phyloP scores from a whole-genome alignment of 1,284 basidiomycete genomes.

The Gymnopus androsaceus region DNA sequence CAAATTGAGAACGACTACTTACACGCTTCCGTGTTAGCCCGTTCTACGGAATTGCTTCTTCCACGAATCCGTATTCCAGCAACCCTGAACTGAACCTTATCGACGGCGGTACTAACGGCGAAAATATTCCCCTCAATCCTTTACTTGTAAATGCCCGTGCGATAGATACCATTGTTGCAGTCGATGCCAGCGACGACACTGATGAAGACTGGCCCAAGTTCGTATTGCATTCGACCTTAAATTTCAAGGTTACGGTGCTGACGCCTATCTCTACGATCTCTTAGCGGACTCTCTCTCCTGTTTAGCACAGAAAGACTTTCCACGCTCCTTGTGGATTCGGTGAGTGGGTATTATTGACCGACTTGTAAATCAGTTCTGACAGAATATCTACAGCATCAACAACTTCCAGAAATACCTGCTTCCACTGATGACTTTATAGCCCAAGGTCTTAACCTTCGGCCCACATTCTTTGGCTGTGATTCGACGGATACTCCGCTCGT shows the following conservation, averaged over 20 bases:
- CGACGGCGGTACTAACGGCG: conserved; percentile 45
- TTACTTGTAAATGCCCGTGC: conserved; percentile 52
- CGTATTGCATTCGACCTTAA: background rate
- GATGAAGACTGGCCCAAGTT: background rate
- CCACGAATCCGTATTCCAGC: conserved; percentile 38
- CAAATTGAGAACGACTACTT: conserved; percentile 20
- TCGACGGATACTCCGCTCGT: conserved; percentile 32
- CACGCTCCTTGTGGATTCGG: conserved; percentile 29
- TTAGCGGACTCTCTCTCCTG: conserved; percentile 41
- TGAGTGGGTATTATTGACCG: conserved; percentile 36
- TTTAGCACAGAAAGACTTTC: conserved; percentile 25
- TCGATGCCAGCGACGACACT: conserved; percentile 44
- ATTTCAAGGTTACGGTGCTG: conserved; percentile 30
- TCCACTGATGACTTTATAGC: conserved; percentile 31
- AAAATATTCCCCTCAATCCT: conserved; percentile 54
- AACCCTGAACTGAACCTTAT: conserved; percentile 36
- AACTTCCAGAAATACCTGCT: conserved; percentile 44
- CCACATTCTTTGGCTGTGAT: conserved; percentile 50
- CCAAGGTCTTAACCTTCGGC: conserved; percentile 36
- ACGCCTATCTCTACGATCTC: conserved; percentile 34
- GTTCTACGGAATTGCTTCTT: conserved; percentile 40
- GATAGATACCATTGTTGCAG: conserved; percentile 54
- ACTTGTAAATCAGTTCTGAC: no score
- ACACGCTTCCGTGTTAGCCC: conserved; percentile 39
- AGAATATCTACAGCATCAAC: conserved; percentile 31